Evolutionary conservation across 176 grass and related monocot genomes (phyloP).

Genomic region (Juncus inflexus): DNA sequence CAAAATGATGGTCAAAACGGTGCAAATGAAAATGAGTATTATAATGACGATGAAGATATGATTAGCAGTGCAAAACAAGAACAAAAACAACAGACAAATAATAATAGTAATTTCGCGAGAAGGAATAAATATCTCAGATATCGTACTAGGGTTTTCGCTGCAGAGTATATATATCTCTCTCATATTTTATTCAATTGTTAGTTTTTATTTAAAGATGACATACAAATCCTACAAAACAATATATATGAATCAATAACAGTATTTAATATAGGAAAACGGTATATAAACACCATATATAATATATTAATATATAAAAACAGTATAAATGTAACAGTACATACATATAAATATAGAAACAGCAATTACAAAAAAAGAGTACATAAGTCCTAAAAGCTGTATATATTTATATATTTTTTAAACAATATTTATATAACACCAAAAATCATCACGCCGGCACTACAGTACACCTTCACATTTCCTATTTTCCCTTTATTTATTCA

Average conservation of each 20-base stretch:
- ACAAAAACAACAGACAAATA: slow-evolving; percentile 32
- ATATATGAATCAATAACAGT: background rate
- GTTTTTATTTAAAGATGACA: background rate
- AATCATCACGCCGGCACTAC: no score
- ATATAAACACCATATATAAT: no score
- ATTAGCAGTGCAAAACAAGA: slow-evolving; percentile 66
- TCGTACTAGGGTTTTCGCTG: slow-evolving; percentile 87
- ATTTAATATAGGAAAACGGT: no score
- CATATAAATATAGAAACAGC: no score
- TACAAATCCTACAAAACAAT: background rate
- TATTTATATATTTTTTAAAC: background rate
- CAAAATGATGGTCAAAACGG: slow-evolving; percentile 40
- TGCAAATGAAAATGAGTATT: slow-evolving; percentile 48
- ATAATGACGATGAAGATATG: slow-evolving; percentile 92
- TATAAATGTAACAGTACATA: no score
- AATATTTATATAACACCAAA: no score
- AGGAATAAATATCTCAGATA: slow-evolving; percentile 95
- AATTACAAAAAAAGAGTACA: no score
- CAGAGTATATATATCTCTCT: slow-evolving; percentile 67
- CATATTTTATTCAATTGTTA: slow-evolving; percentile 16
- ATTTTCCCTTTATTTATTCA: background rate
- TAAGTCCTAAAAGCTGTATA: no score
- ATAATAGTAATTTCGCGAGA: slow-evolving; percentile 40
- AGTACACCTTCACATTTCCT: no score
- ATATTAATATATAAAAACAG: no score